A percentile compares a stretch with the other conserved stretches of the same genome.
phyloP scores from a whole-genome alignment of 225 moss, liverwort and hornwort genomes.

The Pseudisothecium myosuroides region DNA sequence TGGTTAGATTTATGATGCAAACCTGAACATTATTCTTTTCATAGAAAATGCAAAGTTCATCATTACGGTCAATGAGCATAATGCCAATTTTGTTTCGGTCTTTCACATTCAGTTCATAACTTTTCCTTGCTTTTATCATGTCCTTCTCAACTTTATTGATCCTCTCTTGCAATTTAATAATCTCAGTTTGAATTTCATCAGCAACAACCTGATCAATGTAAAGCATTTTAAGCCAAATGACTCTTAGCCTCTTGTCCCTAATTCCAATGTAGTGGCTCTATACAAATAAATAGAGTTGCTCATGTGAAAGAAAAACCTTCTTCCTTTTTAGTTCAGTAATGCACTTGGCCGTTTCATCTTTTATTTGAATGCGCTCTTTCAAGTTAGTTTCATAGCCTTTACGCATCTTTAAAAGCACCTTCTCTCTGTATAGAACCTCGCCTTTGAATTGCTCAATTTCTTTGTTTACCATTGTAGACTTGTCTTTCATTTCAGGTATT shows the following conservation, averaged over 20 bases:
- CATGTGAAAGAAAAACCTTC: slow-evolving; percentile 13
- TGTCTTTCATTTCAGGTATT: slow-evolving; percentile 65
- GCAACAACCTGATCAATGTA: slow-evolving; percentile 5
- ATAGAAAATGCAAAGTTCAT: slow-evolving; percentile 85
- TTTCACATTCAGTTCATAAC: slow-evolving; percentile 47
- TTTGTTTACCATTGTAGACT: slow-evolving; percentile 21
- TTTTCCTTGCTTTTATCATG: slow-evolving; percentile 40
- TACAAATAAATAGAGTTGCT: not conserved
- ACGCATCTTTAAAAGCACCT: slow-evolving; percentile 39
- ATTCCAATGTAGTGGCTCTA: fast-evolving
- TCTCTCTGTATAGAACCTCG: slow-evolving; percentile 54
- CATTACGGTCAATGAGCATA: slow-evolving; percentile 73
- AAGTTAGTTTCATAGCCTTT: slow-evolving; percentile 8
- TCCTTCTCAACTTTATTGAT: slow-evolving; percentile 35
- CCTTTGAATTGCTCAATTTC: slow-evolving; percentile 59
- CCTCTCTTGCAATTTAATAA: slow-evolving; percentile 41
- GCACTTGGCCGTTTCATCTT: slow-evolving; percentile 40
- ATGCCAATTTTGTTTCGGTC: slow-evolving; percentile 61
- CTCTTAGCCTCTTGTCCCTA: not conserved
- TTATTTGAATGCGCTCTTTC: slow-evolving; percentile 24
- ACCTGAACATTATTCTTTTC: slow-evolving; percentile 86
- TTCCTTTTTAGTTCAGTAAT: slow-evolving; percentile 14
- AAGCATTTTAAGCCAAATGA: not conserved
- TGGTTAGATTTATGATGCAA: not conserved
- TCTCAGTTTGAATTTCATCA: slow-evolving; percentile 30